Evolutionary conservation across 139 green algal species (phyloP), one percentile per base, ranked within the genome.

Genomic region (Chloropicon primus): DNA sequence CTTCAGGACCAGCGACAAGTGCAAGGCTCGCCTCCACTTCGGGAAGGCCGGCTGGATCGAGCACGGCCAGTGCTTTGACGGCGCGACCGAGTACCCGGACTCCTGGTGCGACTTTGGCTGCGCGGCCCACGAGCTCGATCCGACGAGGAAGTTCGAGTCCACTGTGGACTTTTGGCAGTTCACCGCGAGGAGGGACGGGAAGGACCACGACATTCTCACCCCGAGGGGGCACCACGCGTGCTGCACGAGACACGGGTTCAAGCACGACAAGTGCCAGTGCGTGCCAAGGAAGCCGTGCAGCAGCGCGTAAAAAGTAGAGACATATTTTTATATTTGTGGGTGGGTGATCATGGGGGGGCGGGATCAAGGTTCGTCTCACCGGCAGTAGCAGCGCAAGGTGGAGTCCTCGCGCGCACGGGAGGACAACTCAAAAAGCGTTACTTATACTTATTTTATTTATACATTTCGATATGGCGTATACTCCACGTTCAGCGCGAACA

Each of bases 71-170:
- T 93, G 88, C 84, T 94, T 92, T 76, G 85, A 91, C 77, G 89
- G 85, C 17, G 78, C 82, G 1, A 54, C 28, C 0, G 84, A 91
- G 80, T 93, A 91, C 76, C 80, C 81, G 2, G 54, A 85, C 10
- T 86, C 80, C n/a, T 96, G 89, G 91, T 94, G 91, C 86, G 28
- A 91, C 76, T 96, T 94, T 81, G 90, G 91, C 25, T 96, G 91
- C 77, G 88, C 87, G 0, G 88, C 87, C 25, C 26, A 85, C 23
- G 72, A 86, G 76, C 81, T 94, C 24, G 91, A 96, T 82, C 91
- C 91, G 24, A 76, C 2, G 1, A 73, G 78, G 53, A 96, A 96
- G 80, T 96, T 96, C 78, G 22, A 24, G 3, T 80, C 71, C 2
- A 71, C 76, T 27, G 86, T 78, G 27, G 76, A 87, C 71, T 78